A percentile compares a stretch with the other conserved stretches of the same genome.
Evolutionary conservation across 495 filamentous ascomycete species (phyloP).

Genomic region (Pyrenula aspistea): DNA sequence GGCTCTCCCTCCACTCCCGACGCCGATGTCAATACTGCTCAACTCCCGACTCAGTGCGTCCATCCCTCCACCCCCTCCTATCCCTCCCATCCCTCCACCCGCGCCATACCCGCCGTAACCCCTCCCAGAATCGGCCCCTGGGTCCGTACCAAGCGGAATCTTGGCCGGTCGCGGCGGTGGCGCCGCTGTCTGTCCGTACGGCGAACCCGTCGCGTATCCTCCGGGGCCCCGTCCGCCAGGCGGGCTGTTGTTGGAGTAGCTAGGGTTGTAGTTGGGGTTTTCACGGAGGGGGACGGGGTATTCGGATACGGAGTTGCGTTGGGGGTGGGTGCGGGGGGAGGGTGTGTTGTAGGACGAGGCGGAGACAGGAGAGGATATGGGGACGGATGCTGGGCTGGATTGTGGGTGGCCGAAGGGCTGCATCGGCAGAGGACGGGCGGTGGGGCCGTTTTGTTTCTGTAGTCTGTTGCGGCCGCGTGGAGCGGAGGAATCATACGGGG

Average conservation of each 20-base stretch:
- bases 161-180: constrained; percentile 64
- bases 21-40: constrained; percentile 70
- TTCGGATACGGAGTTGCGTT: constrained; percentile 6
- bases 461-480: constrained; percentile 39
- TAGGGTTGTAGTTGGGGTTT: constrained; percentile 10
- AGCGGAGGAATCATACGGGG: constrained; percentile 15
- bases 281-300: constrained; percentile 13
- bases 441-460: constrained; percentile 39
- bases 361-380: constrained; percentile 9
- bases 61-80: constrained; percentile 31
- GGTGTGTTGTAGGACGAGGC: constrained; percentile 4
- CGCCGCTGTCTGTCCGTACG: constrained; percentile 7
- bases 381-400: constrained; percentile 13
- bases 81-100: constrained; percentile 34
- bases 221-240: not conserved
- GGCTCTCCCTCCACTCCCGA: constrained; percentile 10
- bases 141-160: constrained; percentile 37
- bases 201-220: constrained; percentile 1
- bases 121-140: not conserved
- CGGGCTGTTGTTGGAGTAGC: not conserved
- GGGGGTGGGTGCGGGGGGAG: constrained; percentile 1
- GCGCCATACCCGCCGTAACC: constrained; percentile 11
- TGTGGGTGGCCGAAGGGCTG: constrained; percentile 5
- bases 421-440: not conserved
- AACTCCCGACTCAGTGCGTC: constrained; percentile 68